Evolutionary conservation across 805 yeast genomes (phyloP), one percentile per base, ranked within the genome.

Genomic region (Myxozyma geophila): DNA sequence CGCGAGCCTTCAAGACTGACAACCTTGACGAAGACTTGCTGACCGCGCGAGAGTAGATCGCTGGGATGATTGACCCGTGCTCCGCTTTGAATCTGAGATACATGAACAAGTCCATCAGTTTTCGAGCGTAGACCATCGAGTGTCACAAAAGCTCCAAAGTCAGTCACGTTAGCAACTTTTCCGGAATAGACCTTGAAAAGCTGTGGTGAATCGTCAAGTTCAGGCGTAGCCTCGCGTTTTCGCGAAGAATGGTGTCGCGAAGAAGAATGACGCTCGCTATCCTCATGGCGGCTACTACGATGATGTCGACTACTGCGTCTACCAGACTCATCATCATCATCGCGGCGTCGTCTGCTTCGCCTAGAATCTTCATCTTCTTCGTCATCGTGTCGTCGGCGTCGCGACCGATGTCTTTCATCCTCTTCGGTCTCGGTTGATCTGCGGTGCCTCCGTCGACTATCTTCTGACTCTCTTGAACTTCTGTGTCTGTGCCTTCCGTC

Each of bases 111-210:
- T 0, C 96, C 96, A 70, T 78, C 85, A 21, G 74, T 73, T 28
- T 66, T 67, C 13, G 72, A 71, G 46, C 71, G 62, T 1, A 79
- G 70, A 0, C 81, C 84, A 6, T 74, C 67, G 0, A 92, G 73
- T 9, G 83, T 75, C 0, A 91, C 82, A 72, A 92, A 93, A 0
- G 91, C 96, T 0, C 98, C 98, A 75, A 85, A 92, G 1, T 82
- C 74, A 49, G 85, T 85, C 0, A 89, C 70, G 51, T 83, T 84
- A 53, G 79, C 80, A 2, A 93, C 87, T 33, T 67, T 75, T 0
- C 96, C 98, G 36, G 74, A 74, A 69, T 87, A 86, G 0, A 89
- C 76, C 28, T 79, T 74, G 17, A 84, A 85, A 0, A 79, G 62
- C 5, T 73, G 67, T 0, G 85, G 78, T 2, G 71, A 72, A 2